These are phyloP conservation scores for Glonium stellatum DNA, from an alignment of 495 filamentous ascomycete species.

Conservation along the genomic window DNA sequence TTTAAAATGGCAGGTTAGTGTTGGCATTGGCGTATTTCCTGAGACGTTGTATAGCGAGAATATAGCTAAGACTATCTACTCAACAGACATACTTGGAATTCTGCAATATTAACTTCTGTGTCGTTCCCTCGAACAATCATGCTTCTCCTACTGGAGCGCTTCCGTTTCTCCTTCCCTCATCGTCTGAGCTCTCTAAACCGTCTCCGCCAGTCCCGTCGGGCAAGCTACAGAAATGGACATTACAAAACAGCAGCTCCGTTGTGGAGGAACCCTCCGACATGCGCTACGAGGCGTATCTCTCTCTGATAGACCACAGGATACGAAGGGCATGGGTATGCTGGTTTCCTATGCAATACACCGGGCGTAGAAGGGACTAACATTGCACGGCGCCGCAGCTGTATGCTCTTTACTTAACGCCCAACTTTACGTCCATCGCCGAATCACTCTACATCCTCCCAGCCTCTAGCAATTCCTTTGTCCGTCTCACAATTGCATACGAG, in stretches of 20 bases:
- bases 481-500: conserved; percentile 52
- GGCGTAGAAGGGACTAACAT: conserved; percentile 4
- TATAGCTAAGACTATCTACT: conserved; percentile 3
- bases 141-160: conserved; percentile 81
- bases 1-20: conserved; percentile 89
- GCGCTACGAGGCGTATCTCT: conserved; percentile 70
- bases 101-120: conserved; percentile 56
- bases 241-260: conserved; percentile 44
- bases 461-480: conserved; percentile 57
- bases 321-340: conserved; percentile 74
- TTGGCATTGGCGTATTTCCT: not conserved
- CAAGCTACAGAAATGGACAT: conserved; percentile 62
- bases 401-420: conserved; percentile 65
- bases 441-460: conserved; percentile 61
- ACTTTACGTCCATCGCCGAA: conserved; percentile 56
- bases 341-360: not conserved
- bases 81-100: conserved; percentile 78
- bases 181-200: conserved; percentile 24
- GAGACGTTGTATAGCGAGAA: not conserved
- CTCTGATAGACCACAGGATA: conserved; percentile 72
- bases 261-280: conserved; percentile 49
- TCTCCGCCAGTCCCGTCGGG: conserved; percentile 52
- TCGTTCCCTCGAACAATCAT: conserved; percentile 80
- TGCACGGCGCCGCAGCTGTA: conserved; percentile 50
- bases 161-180: conserved; percentile 71